Evolutionary conservation across 805 yeast species (phyloP).

Genomic region (Candida hispaniensis): DNA sequence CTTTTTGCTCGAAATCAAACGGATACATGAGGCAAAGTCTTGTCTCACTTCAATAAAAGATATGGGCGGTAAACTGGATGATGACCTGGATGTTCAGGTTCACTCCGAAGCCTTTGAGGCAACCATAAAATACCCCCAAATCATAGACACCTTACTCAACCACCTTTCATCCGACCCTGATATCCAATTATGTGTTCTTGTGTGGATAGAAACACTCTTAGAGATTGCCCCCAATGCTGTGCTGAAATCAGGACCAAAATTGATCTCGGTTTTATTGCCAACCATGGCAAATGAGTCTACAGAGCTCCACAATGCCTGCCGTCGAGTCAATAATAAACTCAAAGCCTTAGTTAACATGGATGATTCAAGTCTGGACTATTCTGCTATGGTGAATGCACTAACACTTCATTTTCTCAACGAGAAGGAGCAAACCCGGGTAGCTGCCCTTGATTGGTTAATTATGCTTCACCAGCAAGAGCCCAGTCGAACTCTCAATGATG

Average conservation of each 20-base stretch:
- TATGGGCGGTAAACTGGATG: constrained; percentile 32
- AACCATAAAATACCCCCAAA: constrained; percentile 64
- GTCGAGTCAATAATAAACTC: constrained; percentile 45
- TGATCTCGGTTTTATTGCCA: constrained; percentile 57
- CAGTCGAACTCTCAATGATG: constrained; percentile 41
- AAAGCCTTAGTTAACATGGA: constrained; percentile 41
- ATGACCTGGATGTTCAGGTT: constrained; percentile 54
- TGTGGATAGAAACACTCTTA: constrained; percentile 71
- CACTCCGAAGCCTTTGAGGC: too few relatives aligned
- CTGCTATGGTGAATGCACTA: constrained; percentile 57
- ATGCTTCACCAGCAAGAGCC: constrained; percentile 68
- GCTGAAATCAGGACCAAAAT: constrained; percentile 59
- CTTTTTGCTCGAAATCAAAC: constrained; percentile 67
- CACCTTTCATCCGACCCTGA: constrained; percentile 64
- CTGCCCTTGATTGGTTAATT: constrained; percentile 82
- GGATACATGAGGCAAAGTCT: constrained; percentile 59
- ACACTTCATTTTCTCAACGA: constrained; percentile 63
- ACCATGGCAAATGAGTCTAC: constrained; percentile 45
- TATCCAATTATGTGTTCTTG: constrained; percentile 66
- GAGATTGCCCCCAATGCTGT: constrained; percentile 68
- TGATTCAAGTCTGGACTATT: constrained; percentile 34
- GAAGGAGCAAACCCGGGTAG: constrained; percentile 70
- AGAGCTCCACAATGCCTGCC: constrained; percentile 43
- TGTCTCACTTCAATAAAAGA: constrained; percentile 19
- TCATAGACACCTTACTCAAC: constrained; percentile 71